These are phyloP conservation scores for Nemania abortiva DNA, from an alignment of 2,329 filamentous ascomycete species.

Conservation along the genomic window DNA sequence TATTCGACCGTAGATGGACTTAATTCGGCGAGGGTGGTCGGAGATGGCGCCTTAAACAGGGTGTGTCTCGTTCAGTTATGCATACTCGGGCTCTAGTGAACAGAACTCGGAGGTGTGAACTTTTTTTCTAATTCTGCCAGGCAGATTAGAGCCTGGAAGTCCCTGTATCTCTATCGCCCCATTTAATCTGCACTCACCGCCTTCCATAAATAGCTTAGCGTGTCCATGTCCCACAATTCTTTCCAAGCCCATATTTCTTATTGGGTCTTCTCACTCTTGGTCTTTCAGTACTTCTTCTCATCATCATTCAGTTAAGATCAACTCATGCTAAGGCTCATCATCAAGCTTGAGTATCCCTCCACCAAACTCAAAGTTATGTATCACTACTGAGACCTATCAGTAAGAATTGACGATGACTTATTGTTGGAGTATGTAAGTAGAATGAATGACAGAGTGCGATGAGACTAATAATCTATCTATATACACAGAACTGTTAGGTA, in stretches of 20 bases:
- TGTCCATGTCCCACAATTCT: background rate
- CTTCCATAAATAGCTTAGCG: conserved; percentile 18
- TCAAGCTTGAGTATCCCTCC: background rate
- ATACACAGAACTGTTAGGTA: too few relatives aligned
- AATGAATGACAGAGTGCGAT: too few relatives aligned
- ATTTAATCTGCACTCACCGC: conserved; percentile 25
- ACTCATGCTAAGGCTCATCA: background rate
- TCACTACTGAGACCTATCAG: too few relatives aligned
- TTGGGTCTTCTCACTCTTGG: background rate
- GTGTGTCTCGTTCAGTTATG: conserved; percentile 10
- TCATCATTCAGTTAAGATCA: background rate
- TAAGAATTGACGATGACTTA: too few relatives aligned
- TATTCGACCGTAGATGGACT: background rate
- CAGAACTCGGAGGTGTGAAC: conserved; percentile 23
- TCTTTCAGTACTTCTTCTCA: background rate
- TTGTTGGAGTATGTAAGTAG: too few relatives aligned
- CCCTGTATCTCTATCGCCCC: conserved; percentile 24
- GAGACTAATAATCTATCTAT: too few relatives aligned
- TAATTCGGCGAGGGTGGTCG: background rate
- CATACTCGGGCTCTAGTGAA: conserved; percentile 11
- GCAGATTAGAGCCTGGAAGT: conserved; percentile 25
- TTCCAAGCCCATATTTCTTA: background rate
- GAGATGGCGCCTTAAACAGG: background rate
- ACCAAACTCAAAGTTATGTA: too few relatives aligned
- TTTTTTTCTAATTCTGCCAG: conserved; percentile 43